Evolutionary conservation across 495 filamentous ascomycete species (phyloP).

Genomic region (Aspergillus ellipticus): DNA sequence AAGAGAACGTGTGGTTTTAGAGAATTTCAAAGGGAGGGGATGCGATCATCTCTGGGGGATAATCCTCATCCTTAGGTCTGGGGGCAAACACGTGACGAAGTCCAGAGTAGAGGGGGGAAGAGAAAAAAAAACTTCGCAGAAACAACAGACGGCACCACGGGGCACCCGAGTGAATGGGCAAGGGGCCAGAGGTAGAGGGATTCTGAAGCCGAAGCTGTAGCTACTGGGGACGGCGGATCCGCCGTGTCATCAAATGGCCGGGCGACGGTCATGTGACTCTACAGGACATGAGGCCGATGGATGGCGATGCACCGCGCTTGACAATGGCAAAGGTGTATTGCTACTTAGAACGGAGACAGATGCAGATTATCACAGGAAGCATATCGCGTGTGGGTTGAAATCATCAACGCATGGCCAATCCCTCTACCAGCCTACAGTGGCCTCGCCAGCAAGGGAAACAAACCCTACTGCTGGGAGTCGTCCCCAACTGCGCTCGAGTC

Average conservation of each 20-base stretch:
- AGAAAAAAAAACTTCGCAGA: not conserved
- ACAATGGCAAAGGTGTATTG: not conserved
- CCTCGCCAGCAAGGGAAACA: not conserved
- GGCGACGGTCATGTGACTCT: conserved; percentile 7
- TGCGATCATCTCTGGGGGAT: too few relatives aligned
- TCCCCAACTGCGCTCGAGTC: conserved; percentile 10
- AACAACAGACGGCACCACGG: too few relatives aligned
- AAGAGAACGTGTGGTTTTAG: too few relatives aligned
- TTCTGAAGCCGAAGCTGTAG: not conserved
- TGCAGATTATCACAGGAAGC: not conserved
- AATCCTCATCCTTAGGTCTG: not conserved
- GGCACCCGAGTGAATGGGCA: not conserved
- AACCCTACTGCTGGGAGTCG: not conserved
- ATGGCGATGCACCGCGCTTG: not conserved
- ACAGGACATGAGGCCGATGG: not conserved
- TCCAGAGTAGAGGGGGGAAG: too few relatives aligned
- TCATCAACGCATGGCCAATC: not conserved
- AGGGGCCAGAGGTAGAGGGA: too few relatives aligned
- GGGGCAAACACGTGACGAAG: not conserved
- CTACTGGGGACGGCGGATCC: not conserved
- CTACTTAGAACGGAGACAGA: not conserved
- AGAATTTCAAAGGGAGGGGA: not conserved
- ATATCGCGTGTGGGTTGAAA: not conserved
- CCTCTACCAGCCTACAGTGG: not conserved
- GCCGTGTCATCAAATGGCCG: not conserved